Evolutionary conservation across 2,329 filamentous ascomycete species (phyloP).

Genomic region (Aspergillus texensis): DNA sequence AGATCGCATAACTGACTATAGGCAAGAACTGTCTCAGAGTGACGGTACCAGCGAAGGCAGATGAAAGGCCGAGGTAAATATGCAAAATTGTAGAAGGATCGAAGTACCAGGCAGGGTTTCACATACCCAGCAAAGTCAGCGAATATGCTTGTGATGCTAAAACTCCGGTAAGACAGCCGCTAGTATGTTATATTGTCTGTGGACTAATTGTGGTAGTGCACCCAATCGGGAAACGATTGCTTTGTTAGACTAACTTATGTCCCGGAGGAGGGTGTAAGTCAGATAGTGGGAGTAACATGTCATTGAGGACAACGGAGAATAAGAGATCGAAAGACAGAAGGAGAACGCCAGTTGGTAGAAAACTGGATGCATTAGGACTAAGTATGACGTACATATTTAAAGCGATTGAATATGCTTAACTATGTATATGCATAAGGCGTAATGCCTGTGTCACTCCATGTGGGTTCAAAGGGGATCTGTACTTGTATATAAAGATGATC

Average conservation of each 20-base stretch:
- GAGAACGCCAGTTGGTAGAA: not conserved
- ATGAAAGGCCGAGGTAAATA: not conserved
- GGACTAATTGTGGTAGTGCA: not conserved
- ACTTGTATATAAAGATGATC: not conserved
- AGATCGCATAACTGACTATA: not conserved
- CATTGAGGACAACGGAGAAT: not conserved
- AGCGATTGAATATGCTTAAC: not conserved
- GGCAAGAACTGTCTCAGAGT: not conserved
- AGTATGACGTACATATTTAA: not conserved
- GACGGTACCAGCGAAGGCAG: not conserved
- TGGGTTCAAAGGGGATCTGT: not conserved
- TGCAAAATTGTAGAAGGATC: not conserved
- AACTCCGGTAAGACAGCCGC: not conserved
- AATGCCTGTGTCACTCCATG: not conserved
- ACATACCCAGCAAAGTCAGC: not conserved
- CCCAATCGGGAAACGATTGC: not conserved
- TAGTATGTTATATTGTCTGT: too few relatives aligned
- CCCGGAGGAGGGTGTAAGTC: too few relatives aligned
- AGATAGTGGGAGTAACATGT: not conserved
- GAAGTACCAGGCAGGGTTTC: not conserved
- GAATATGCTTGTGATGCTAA: not conserved
- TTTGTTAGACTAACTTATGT: not conserved
- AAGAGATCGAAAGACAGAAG: not conserved
- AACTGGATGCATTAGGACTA: not conserved
- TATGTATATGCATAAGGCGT: not conserved